Evolutionary conservation across 768 basidiomycete genomes (phyloP), one percentile per base, ranked within the genome.

Genomic region (Kondoa subrosea): DNA sequence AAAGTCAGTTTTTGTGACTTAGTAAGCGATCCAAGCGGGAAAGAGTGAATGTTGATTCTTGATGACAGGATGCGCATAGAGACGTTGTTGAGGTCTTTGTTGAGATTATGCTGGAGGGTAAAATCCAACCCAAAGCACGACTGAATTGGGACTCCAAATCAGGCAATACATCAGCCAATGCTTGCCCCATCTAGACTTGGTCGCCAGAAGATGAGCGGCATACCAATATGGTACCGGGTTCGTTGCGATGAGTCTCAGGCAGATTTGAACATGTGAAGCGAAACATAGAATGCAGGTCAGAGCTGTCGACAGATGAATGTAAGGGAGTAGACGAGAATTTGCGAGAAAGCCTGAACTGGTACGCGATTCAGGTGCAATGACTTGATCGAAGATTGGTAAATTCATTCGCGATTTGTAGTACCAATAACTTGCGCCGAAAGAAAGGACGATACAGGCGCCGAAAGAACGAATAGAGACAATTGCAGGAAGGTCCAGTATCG

Each of bases 51-150:
- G n/a, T n/a, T n/a, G n/a, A n/a, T n/a, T n/a, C n/a, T n/a, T n/a
- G n/a, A n/a, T n/a, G n/a, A n/a, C n/a, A n/a, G n/a, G n/a, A n/a
- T n/a, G n/a, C n/a, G n/a, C n/a, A n/a, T n/a, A n/a, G n/a, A n/a
- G n/a, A n/a, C n/a, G n/a, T n/a, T n/a, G n/a, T n/a, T n/a, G n/a
- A n/a, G n/a, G n/a, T n/a, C n/a, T n/a, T n/a, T n/a, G n/a, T n/a
- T n/a, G n/a, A n/a, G n/a, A n/a, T n/a, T 50, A 93, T 0, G 92
- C 93, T n/a, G 93, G 93, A 0, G 93, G 93, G 31, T 95, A 81
- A 74, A 91, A 92, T 1, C 83, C 82, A 1, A 81, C 82, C 91
- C 91, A 97, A 0, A 93, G 79, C 2, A 89, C 81, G 25, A 85
- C 76, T 14, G 85, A 85, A 21, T 85, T 73, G 1, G 80, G 76